Percentiles rank a stretch among this genome's conserved stretches.
Evolutionary conservation across 2,329 filamentous ascomycete genomes (phyloP).

Genomic region (Alternaria infectoria): DNA sequence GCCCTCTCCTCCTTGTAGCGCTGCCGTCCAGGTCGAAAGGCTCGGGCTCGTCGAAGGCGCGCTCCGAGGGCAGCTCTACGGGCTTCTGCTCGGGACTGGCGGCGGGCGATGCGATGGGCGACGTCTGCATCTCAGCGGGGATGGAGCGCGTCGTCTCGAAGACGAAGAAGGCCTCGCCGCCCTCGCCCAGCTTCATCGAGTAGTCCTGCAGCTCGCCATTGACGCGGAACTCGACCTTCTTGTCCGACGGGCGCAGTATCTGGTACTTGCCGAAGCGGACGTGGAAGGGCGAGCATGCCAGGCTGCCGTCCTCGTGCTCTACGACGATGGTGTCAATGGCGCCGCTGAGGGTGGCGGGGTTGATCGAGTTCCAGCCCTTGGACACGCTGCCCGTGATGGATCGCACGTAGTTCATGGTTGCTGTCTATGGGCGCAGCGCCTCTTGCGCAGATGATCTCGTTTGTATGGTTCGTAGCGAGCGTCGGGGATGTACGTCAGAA

Average conservation of each 20-base stretch:
- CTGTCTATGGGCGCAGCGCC: constrained; percentile 20
- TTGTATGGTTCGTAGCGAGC: neutral
- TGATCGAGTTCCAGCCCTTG: constrained; percentile 99
- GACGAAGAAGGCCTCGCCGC: constrained; percentile 97
- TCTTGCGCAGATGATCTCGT: neutral
- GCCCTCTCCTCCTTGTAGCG: constrained; percentile 29
- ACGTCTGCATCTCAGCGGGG: constrained; percentile 92
- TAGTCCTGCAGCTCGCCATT: constrained; percentile 92
- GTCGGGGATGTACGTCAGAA: constrained; percentile 3
- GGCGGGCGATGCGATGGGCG: constrained; percentile 88
- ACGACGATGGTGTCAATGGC: constrained; percentile 99
- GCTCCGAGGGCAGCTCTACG: constrained; percentile 52
- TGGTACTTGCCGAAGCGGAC: constrained; percentile 99
- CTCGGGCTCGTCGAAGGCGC: constrained; percentile 70
- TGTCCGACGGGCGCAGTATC: constrained; percentile 90
- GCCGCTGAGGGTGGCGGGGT: constrained; percentile 93
- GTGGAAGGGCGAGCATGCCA: constrained; percentile 96
- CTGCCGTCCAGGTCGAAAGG: constrained; percentile 68
- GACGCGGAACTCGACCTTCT: constrained; percentile 98
- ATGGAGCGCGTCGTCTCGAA: constrained; percentile 94
- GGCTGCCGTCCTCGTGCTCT: constrained; percentile 86
- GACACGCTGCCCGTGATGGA: constrained; percentile 95
- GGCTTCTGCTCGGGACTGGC: constrained; percentile 74
- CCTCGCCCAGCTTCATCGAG: constrained; percentile 97
- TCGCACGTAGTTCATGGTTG: constrained; percentile 93